Evolutionary conservation across 768 basidiomycete species (phyloP), one percentile per base, ranked within the genome.

Genomic region (Suillus placidus): DNA sequence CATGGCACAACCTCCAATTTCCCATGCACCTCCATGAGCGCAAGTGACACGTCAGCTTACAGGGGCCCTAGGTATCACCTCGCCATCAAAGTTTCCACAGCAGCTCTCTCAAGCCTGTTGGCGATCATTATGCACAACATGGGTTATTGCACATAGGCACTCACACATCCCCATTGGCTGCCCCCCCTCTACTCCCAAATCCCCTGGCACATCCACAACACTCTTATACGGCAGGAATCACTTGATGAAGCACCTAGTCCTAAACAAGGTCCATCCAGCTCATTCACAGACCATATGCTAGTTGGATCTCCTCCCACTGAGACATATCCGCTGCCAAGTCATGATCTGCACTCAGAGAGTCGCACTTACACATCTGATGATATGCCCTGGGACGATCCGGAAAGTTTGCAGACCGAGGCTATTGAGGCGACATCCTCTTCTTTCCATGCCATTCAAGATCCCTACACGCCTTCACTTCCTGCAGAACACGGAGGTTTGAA

Each of bases 361-460:
- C 61, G 45, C 10, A 34, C 61, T 12, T 68, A 68, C 12, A 63
- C 67, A 4, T 68, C 63, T 37, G 68, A 69, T 30, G 66, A 67
- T 30, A 69, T 69, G 60, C 66, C 68, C 32, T 69, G 68, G 66
- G 67, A 63, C 35, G 64, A 67, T 55, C 64, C 67, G 38, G 68
- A 69, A 67, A 66, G 63, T 32, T 60, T 66, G 23, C 38, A 43
- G 18, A 45, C 54, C 4, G 58, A 56, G 14, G 38, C 23, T 5
- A n/a, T 4, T 7, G 58, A 57, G 20, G 18, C 23, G 12, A 32
- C 14, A 32, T 34, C 35, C 23, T 7, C 62, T 16, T 26, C 56
- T 26, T 38, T 32, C 20, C 35, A 60, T 34, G 12, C 16, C 45
- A 23, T 40, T 8, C 37, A 13, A 37, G 61, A 67, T 23, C 26